Evolutionary conservation across 1,284 basidiomycete species (phyloP), one percentile per base, ranked within the genome.

Genomic region (Chalciporus piperatoides): DNA sequence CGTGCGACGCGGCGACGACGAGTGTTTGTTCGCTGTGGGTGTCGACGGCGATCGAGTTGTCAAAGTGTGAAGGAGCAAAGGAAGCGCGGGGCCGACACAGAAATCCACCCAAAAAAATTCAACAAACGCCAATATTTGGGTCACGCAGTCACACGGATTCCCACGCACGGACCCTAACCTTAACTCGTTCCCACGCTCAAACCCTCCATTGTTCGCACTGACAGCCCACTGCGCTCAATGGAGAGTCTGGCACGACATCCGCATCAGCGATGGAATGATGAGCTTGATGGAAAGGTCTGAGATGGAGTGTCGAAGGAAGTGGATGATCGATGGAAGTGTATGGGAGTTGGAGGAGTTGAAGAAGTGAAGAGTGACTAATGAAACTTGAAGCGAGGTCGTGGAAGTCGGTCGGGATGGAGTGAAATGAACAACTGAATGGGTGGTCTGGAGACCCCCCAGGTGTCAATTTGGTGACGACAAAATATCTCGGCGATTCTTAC

Each of bases 41-140:
- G 67, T 68, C 68, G 59, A 59, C 61, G 65, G 67, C 63, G 68
- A 64, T 67, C 63, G 52, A 65, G 58, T 68, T 68, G 66, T 70
- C 68, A 69, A 68, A 59, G 69, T 70, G 68, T 70, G 68, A 70
- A 71, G 62, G 69, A 69, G 64, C 56, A 69, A 65, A 70, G 68
- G 67, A 68, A 69, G 71, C 71, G 69, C 71, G 71, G 69, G 70
- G 68, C 71, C 71, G 69, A 71, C 65, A 49, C 61, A 70, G 67
- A 68, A 63, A 68, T 68, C 63, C 61, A 64, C 62, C 66, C 49
- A 56, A 68, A 69, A 65, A 69, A 70, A 68, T 48, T 62, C 61
- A 68, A 68, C 66, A 64, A 67, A 65, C 67, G 55, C 67, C 57
- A 70, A 63, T 68, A 70, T 70, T 68, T 70, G 70, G 56, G 64